Percentiles rank a stretch among this genome's conserved stretches.
These are phyloP conservation scores for Ganoderma lucidum DNA, from an alignment of 1,284 basidiomycete species.

Conservation along the genomic window DNA sequence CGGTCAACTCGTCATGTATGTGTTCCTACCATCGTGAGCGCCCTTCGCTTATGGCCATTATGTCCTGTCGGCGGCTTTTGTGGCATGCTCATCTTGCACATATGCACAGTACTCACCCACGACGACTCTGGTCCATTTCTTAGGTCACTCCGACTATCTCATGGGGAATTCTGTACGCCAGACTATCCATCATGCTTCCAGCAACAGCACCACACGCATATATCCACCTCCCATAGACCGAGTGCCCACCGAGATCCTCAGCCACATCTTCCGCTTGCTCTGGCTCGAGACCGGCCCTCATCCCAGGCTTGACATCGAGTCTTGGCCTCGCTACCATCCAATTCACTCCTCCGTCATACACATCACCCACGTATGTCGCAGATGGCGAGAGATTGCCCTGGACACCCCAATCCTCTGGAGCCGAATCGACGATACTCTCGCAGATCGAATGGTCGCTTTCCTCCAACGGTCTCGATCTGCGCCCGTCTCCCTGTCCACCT, in stretches of 20 bases:
- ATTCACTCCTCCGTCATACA: conserved; percentile 14
- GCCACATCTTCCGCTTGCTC: conserved; percentile 17
- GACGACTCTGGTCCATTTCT: conserved; percentile 1
- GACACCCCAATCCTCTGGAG: conserved; percentile 22
- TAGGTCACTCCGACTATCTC: neutral
- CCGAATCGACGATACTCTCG: conserved; percentile 15
- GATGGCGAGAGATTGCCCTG: conserved; percentile 25
- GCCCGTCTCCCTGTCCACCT: conserved; percentile 16
- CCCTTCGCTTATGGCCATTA: conserved; percentile 7
- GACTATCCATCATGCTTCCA: neutral
- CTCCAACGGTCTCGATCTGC: conserved; percentile 20
- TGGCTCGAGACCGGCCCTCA: conserved; percentile 18
- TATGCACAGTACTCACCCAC: neutral
- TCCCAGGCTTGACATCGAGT: conserved; percentile 24
- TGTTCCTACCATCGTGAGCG: neutral
- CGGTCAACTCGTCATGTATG: neutral
- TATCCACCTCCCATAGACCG: conserved; percentile 5
- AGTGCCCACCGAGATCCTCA: conserved; percentile 21
- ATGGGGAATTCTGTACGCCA: conserved; percentile 8
- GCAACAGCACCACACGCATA: neutral
- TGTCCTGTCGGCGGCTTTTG: conserved; percentile 3
- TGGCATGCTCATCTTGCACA: conserved; percentile 3
- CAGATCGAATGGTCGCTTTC: conserved; percentile 12
- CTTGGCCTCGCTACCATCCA: conserved; percentile 19
- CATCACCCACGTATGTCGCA: conserved; percentile 22